Percentiles rank a stretch among this genome's conserved stretches.
Evolutionary conservation across 257 asterid species (phyloP).

Genomic region (Haberlea rhodopensis): DNA sequence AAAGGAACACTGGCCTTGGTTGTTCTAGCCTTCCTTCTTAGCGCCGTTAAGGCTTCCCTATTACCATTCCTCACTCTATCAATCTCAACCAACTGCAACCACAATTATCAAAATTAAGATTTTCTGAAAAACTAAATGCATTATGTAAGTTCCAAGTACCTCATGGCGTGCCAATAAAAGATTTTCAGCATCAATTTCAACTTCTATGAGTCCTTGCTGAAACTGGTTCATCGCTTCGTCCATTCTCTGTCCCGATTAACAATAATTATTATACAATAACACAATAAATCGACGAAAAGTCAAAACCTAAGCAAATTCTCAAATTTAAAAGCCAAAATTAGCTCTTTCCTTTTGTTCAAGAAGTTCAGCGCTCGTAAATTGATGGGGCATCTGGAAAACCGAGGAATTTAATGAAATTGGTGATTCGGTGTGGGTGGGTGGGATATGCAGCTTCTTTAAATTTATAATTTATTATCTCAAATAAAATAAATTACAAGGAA

Average conservation of each 20-base stretch:
- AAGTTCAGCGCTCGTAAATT: too few relatives aligned
- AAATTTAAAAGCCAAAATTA: too few relatives aligned
- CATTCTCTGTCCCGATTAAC: slow-evolving; percentile 29
- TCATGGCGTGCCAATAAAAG: slow-evolving; percentile 74
- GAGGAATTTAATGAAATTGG: too few relatives aligned
- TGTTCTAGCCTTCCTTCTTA: slow-evolving; percentile 76
- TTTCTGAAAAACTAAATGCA: slow-evolving; percentile 10
- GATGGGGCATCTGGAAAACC: too few relatives aligned
- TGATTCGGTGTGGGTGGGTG: too few relatives aligned
- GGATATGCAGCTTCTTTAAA: too few relatives aligned
- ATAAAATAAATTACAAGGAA: too few relatives aligned
- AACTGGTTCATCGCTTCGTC: slow-evolving; percentile 53
- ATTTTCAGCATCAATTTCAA: slow-evolving; percentile 79
- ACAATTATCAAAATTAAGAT: slow-evolving; percentile 7
- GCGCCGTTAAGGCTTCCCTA: slow-evolving; percentile 81
- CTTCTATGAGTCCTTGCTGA: slow-evolving; percentile 50
- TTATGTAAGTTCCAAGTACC: slow-evolving; percentile 37
- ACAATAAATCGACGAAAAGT: too few relatives aligned
- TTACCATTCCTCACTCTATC: slow-evolving; percentile 74
- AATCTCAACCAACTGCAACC: slow-evolving; percentile 65
- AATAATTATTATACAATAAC: too few relatives aligned
- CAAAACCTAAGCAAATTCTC: too few relatives aligned
- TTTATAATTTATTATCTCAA: too few relatives aligned
- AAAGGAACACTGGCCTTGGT: slow-evolving; percentile 62
- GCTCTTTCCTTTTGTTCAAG: too few relatives aligned